A percentile compares a stretch with the other conserved stretches of the same genome.
Conservation (phyloP, 371 early-diverging fungal species). For the Mortierella sp. region DNA sequence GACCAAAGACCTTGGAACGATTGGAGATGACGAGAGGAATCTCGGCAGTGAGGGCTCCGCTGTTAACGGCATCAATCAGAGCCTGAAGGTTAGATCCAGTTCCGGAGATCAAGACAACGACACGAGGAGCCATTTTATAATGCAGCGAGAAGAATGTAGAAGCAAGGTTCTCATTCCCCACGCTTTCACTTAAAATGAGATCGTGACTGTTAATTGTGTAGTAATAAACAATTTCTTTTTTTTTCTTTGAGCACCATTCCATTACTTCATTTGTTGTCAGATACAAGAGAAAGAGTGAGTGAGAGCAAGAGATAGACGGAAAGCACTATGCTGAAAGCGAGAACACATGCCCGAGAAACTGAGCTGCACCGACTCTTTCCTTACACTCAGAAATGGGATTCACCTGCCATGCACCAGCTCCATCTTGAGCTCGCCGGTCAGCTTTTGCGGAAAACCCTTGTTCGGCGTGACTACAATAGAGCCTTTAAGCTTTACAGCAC, state of each 20-base stretch:
- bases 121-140: conserved; percentile 59
- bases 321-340: neutral
- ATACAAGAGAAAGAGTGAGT: neutral
- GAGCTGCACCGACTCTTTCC: conserved; percentile 18
- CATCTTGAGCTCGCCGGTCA: conserved; percentile 38
- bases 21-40: conserved; percentile 85
- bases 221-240: conserved; percentile 8
- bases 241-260: neutral
- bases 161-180: neutral
- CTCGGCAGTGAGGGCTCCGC: conserved; percentile 64
- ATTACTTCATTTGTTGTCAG: conserved; percentile 1
- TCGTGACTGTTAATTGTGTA: neutral
- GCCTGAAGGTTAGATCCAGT: conserved; percentile 97
- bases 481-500: conserved; percentile 32
- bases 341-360: neutral
- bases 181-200: neutral
- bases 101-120: conserved; percentile 95
- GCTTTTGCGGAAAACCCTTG: conserved; percentile 23
- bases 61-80: conserved; percentile 86
- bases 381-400: neutral
- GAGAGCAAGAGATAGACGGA: neutral
- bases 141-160: neutral
- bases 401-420: neutral
- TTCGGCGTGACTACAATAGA: conserved; percentile 33
- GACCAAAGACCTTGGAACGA: conserved; percentile 82